Conservation (phyloP, 768 basidiomycete species). For the Panaeolus cyanescens region DNA sequence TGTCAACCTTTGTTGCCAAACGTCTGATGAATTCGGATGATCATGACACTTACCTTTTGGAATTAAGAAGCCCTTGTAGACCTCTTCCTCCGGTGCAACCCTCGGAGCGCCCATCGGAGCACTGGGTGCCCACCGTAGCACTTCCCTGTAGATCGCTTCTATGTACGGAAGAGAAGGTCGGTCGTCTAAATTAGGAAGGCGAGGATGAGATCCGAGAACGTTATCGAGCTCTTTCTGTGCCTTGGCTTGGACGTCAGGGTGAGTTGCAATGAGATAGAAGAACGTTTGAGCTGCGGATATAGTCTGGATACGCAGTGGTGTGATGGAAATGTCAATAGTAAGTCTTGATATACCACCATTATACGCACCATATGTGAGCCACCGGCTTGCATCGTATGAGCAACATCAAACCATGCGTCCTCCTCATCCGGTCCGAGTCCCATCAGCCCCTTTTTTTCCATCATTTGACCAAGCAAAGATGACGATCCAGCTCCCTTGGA, state of each 20-base stretch:
- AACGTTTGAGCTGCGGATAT: constrained; percentile 16
- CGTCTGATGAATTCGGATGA: no score
- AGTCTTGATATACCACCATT: no score
- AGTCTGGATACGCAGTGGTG: constrained; percentile 13
- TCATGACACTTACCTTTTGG: constrained; percentile 16
- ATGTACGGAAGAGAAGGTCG: constrained; percentile 24
- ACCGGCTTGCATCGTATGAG: constrained; percentile 17
- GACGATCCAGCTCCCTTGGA: constrained; percentile 10
- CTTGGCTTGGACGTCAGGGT: constrained; percentile 32
- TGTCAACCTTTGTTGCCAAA: no score
- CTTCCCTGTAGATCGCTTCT: constrained; percentile 17
- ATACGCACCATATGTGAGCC: background rate
- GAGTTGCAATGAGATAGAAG: constrained; percentile 28
- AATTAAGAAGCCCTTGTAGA: constrained; percentile 26
- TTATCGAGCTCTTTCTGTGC: constrained; percentile 35
- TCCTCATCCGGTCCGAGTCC: constrained; percentile 15
- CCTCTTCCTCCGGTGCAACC: constrained; percentile 21
- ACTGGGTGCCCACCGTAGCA: constrained; percentile 18
- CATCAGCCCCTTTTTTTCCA: constrained; percentile 9
- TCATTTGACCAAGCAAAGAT: constrained; percentile 15
- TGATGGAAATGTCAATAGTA: background rate
- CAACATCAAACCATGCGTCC: constrained; percentile 6
- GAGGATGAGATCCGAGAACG: constrained; percentile 25
- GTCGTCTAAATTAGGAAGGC: constrained; percentile 28
- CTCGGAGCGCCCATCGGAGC: constrained; percentile 20